phyloP scores from a whole-genome alignment of 495 filamentous ascomycete genomes.

The Neurospora discreta region DNA sequence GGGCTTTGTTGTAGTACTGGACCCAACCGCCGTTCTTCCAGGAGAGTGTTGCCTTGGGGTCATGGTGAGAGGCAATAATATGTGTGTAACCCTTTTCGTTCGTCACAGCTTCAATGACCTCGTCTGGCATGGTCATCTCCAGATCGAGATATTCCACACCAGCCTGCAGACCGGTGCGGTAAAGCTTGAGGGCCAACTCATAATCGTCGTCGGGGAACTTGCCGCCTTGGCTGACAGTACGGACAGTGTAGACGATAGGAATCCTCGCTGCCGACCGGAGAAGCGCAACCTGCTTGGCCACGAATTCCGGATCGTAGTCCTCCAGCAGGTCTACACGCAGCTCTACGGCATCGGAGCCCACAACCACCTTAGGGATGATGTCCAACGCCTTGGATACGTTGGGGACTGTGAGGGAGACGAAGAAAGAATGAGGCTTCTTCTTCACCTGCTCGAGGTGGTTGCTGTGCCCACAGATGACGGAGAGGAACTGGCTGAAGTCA shows the following conservation, averaged over 20 bases:
- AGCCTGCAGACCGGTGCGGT: conserved; percentile 64
- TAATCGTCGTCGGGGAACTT: conserved; percentile 71
- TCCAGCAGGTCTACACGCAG: conserved; percentile 83
- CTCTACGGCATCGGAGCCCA: conserved; percentile 90
- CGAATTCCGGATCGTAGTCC: conserved; percentile 64
- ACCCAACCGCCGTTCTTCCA: conserved; percentile 90
- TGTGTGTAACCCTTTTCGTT: conserved; percentile 56
- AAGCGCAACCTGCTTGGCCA: conserved; percentile 70
- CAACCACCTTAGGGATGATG: conserved; percentile 56
- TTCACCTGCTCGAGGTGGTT: conserved; percentile 53
- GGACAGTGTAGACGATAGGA: conserved; percentile 87
- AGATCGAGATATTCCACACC: conserved; percentile 89
- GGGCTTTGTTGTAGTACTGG: conserved; percentile 71
- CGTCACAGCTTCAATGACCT: conserved; percentile 54
- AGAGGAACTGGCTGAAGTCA: conserved; percentile 73
- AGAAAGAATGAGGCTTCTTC: conserved; percentile 73
- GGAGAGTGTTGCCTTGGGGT: conserved; percentile 63
- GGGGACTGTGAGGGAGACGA: conserved; percentile 81
- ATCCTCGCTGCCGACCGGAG: conserved; percentile 64
- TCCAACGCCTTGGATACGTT: conserved; percentile 52
- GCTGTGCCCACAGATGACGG: conserved; percentile 56
- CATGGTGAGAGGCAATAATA: conserved; percentile 94
- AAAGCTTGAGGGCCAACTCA: conserved; percentile 59
- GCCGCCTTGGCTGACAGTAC: conserved; percentile 78
- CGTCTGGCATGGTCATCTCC: conserved; percentile 76